phyloP scores from a whole-genome alignment of 306 rosid genomes.

The Medicago lupulina region DNA sequence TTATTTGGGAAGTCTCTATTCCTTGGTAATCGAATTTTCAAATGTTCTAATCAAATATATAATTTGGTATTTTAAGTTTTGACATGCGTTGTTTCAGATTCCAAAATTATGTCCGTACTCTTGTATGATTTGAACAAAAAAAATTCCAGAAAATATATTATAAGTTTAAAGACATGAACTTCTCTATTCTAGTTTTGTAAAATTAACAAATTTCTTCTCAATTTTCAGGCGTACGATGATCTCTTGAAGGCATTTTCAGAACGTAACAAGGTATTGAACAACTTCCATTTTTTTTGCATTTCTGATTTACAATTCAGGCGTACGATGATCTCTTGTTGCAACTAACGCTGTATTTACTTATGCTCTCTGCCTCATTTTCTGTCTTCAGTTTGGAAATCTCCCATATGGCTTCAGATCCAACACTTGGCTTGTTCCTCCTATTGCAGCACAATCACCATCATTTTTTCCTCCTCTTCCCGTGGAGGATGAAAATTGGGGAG shows the following conservation, averaged over 20 bases:
- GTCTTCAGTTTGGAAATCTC: constrained; percentile 90
- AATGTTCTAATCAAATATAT: not conserved
- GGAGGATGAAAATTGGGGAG: constrained; percentile 96
- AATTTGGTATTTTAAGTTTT: not conserved
- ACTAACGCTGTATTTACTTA: constrained; percentile 13
- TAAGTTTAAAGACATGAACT: not conserved
- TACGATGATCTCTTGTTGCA: no score
- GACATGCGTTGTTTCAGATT: not conserved
- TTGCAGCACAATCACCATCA: constrained; percentile 71
- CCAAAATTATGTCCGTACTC: not conserved
- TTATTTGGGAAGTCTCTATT: no score
- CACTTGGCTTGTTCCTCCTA: constrained; percentile 98
- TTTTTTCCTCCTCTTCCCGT: constrained; percentile 77
- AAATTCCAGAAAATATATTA: not conserved
- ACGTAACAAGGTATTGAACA: constrained; percentile 77
- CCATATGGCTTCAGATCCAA: constrained; percentile 95
- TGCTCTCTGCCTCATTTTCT: constrained; percentile 22
- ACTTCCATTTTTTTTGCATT: not conserved
- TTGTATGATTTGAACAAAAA: not conserved
- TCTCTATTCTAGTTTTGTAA: not conserved
- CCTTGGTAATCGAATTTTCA: not conserved
- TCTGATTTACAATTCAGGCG: not conserved
- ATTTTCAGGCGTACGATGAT: constrained; percentile 79
- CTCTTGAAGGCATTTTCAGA: constrained; percentile 88
- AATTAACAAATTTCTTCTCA: constrained; percentile 32